phyloP scores from a whole-genome alignment of 2,329 filamentous ascomycete species.

The Lojkania enalia region DNA sequence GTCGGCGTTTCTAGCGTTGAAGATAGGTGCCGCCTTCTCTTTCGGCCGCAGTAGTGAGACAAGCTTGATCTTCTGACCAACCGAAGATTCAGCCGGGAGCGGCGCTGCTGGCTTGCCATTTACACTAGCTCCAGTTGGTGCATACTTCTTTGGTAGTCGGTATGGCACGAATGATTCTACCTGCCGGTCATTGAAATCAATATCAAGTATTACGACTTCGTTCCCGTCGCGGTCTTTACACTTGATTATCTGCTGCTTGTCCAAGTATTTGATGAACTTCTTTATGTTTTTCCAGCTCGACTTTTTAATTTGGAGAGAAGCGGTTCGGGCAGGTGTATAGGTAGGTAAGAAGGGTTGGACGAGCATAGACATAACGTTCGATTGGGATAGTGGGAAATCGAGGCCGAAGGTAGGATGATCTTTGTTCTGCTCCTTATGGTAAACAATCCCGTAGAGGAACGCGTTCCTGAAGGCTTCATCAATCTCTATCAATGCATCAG shows the following conservation, averaged over 20 bases:
- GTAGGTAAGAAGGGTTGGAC: slow-evolving; percentile 69
- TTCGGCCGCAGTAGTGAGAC: slow-evolving; percentile 61
- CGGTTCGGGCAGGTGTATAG: slow-evolving; percentile 57
- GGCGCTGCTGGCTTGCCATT: slow-evolving; percentile 48
- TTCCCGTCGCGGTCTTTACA: slow-evolving; percentile 66
- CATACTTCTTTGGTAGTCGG: slow-evolving; percentile 61
- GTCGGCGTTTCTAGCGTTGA: slow-evolving; percentile 55
- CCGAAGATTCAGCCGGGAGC: slow-evolving; percentile 44
- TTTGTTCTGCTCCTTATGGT: slow-evolving; percentile 61
- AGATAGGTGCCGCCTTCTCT: slow-evolving; percentile 59
- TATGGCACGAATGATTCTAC: slow-evolving; percentile 64
- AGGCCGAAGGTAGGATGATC: slow-evolving; percentile 58
- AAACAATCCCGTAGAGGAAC: slow-evolving; percentile 64
- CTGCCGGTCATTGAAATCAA: slow-evolving; percentile 63
- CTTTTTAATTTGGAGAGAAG: slow-evolving; percentile 68
- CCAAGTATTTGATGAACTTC: slow-evolving; percentile 69
- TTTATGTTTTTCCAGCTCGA: slow-evolving; percentile 71
- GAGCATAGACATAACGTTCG: slow-evolving; percentile 64
- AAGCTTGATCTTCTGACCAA: slow-evolving; percentile 55
- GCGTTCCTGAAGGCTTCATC: slow-evolving; percentile 67
- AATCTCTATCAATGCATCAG: slow-evolving; percentile 55
- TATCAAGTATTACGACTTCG: slow-evolving; percentile 65
- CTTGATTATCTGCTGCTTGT: slow-evolving; percentile 66
- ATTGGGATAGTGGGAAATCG: slow-evolving; percentile 65
- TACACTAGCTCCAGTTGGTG: slow-evolving; percentile 28